Percentiles rank a stretch among this genome's conserved stretches.
Evolutionary conservation across 2,329 filamentous ascomycete genomes (phyloP).

Genomic region (Fusarium dimerum): DNA sequence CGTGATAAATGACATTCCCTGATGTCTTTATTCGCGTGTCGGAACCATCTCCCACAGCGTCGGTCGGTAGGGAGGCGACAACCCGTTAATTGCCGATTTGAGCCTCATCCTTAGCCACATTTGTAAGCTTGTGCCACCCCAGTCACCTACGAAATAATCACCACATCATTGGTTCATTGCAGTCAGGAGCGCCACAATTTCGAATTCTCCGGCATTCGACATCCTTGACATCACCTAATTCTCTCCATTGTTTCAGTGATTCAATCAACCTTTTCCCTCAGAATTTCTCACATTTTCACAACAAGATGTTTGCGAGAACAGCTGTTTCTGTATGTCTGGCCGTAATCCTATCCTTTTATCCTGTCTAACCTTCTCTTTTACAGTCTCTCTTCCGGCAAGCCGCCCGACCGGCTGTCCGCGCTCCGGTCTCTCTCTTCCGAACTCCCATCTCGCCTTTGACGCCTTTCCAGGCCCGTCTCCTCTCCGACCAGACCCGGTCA

Average conservation of each 20-base stretch:
- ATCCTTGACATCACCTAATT: slow-evolving; percentile 30
- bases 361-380: slow-evolving; percentile 4
- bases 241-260: slow-evolving; percentile 9
- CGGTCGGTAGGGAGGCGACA: too few species aligned
- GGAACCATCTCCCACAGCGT: too few species aligned
- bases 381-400: slow-evolving; percentile 41
- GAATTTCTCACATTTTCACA: slow-evolving; percentile 18
- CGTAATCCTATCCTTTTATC: neutral
- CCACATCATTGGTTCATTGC: slow-evolving; percentile 22
- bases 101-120: slow-evolving; percentile 2
- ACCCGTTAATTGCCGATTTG: too few species aligned
- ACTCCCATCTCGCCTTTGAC: slow-evolving; percentile 26
- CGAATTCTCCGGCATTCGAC: slow-evolving; percentile 11
- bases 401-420: slow-evolving; percentile 35
- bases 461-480: slow-evolving; percentile 59
- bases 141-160: slow-evolving; percentile 12
- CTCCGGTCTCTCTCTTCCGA: slow-evolving; percentile 26
- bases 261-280: slow-evolving; percentile 5
- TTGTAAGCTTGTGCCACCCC: neutral
- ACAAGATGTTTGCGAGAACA: slow-evolving; percentile 31
- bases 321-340: slow-evolving; percentile 20
- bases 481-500: slow-evolving; percentile 76
- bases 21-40: neutral
- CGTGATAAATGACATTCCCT: neutral
- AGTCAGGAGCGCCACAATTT: slow-evolving; percentile 14